phyloP scores from a whole-genome alignment of 306 rosid species.

The Casuarina glauca region DNA sequence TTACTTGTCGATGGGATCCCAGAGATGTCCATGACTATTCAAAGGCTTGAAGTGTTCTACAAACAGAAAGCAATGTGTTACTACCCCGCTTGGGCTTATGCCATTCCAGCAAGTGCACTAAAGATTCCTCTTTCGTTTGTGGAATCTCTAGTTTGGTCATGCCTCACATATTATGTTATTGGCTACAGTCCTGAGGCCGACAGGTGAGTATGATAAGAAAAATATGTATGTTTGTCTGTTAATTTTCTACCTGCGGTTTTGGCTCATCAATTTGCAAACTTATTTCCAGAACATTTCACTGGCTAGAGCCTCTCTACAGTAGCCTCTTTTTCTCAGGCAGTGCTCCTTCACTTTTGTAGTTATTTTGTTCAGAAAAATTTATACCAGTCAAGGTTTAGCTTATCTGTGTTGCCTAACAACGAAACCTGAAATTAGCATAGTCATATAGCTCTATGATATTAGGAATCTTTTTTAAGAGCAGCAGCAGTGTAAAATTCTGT shows the following conservation, averaged over 20 bases:
- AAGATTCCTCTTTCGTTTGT: conserved; percentile 50
- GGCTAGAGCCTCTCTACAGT: neutral
- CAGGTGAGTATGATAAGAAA: conserved; percentile 23
- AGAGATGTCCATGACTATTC: conserved; percentile 46
- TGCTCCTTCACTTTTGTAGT: neutral
- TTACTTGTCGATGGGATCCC: conserved; percentile 45
- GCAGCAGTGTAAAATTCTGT: neutral
- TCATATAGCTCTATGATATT: neutral
- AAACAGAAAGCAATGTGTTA: conserved; percentile 34
- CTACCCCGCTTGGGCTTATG: conserved; percentile 64
- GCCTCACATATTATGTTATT: conserved; percentile 53
- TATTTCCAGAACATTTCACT: neutral
- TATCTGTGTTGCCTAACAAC: neutral
- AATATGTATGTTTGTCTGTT: neutral
- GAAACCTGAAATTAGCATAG: neutral
- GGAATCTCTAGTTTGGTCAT: conserved; percentile 50
- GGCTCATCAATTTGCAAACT: neutral
- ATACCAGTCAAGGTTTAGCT: neutral
- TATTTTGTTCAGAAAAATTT: neutral
- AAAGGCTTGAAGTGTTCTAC: conserved; percentile 45
- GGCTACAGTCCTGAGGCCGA: conserved; percentile 45
- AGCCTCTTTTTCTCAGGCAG: neutral
- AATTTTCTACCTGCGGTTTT: neutral
- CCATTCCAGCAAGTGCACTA: conserved; percentile 41
- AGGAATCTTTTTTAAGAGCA: neutral